Evolutionary conservation across 2,329 filamentous ascomycete species (phyloP), one percentile per base, ranked within the genome.

Genomic region (Talaromyces sp.): DNA sequence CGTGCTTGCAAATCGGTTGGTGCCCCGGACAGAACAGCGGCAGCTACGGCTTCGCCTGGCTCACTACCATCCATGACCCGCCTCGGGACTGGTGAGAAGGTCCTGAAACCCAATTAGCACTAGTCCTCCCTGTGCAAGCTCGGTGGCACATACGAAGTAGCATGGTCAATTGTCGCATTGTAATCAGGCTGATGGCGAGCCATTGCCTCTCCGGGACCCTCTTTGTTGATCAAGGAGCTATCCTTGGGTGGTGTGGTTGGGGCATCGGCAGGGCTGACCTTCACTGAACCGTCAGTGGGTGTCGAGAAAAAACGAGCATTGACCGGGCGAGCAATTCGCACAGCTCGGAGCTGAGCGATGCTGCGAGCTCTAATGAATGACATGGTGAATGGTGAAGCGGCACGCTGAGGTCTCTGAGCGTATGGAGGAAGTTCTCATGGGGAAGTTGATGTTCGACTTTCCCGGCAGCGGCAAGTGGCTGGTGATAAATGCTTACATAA

Each of bases 1-100:
- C 95, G 89, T 68, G 91, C 93, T 82, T 99, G 93, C 19, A 99
- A 87, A 77, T 99, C 96, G 64, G 93, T 87, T 35, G 95, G 96
- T 56, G 95, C 95, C 60, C 94, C 95, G 3, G 95, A 98, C 37
- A 97, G 84, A 33, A 95, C 86, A 67, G 93, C 92, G 31, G 94
- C 95, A 61, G 93, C 87, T 49, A 95, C 85, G 66, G 87, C 82
- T 3, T 90, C 86, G 45, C 84, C 86, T 50, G 90, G 87, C 81
- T 98, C 94, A 75, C 90, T 96, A 73, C 93, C 95, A 75, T 97
- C 90, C 86, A 97, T 92, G 67, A 97, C 86, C 69, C 89, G 86
- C 82, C 91, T 93, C 66, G 95, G 94, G 25, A 97, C 88, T 22
- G 94, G 95, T 1, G 94, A 97, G 80, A 92, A 99, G 75, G 88